A percentile compares a stretch with the other conserved stretches of the same genome.
phyloP scores from a whole-genome alignment of 495 filamentous ascomycete species.

The Penicillium macrosclerotiorum region DNA sequence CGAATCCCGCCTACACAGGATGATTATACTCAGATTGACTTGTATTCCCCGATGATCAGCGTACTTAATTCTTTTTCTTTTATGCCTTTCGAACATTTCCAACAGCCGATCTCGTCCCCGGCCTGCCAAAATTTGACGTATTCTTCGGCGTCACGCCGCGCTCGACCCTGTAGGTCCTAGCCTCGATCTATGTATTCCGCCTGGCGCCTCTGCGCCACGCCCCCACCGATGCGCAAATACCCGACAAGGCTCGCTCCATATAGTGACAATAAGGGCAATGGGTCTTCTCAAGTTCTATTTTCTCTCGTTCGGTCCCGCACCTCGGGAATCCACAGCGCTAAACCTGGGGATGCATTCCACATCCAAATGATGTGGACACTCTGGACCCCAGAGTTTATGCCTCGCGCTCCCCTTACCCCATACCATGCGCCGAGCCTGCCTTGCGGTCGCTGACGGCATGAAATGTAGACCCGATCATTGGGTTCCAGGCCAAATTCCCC shows the following conservation, averaged over 20 bases:
- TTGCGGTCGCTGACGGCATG: neutral
- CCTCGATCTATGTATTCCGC: no score
- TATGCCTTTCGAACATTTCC: neutral
- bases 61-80: neutral
- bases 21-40: conserved; percentile 3
- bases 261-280: no score
- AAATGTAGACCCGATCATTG: conserved; percentile 1
- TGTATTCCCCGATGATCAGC: neutral
- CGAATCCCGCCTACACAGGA: neutral
- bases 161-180: no score
- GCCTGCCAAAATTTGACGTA: no score
- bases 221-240: no score
- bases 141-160: no score
- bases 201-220: no score
- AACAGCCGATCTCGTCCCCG: neutral
- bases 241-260: no score
- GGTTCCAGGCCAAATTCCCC: neutral
- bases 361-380: no score
- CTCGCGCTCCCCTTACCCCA: neutral
- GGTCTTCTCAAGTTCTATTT: neutral
- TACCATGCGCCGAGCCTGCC: conserved; percentile 6
- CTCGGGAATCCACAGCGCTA: neutral
- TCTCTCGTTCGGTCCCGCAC: neutral
- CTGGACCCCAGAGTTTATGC: conserved; percentile 5
- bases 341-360: neutral